A percentile compares a stretch with the other conserved stretches of the same genome.
These are phyloP conservation scores for Plenodomus tracheiphilus DNA, from an alignment of 2,329 filamentous ascomycete species.

Conservation along the genomic window DNA sequence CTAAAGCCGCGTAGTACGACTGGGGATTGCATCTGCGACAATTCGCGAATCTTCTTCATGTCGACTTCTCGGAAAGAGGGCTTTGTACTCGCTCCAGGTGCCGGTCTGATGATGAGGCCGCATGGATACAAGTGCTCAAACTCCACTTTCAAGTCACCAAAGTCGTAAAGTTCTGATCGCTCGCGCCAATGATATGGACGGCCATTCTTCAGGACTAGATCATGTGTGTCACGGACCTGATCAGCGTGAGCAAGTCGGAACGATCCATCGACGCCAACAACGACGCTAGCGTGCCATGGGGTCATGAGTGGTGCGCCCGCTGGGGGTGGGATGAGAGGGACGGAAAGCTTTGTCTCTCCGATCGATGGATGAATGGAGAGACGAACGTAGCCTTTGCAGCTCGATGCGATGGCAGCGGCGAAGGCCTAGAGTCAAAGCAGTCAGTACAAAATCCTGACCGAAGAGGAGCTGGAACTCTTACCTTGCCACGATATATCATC, in stretches of 20 bases:
- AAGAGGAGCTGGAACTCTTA: background rate
- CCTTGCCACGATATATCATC: conserved; percentile 32
- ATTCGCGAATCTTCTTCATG: conserved; percentile 48
- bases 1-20: conserved; percentile 58
- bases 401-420: conserved; percentile 18
- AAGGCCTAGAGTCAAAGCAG: conserved; percentile 6
- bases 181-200: conserved; percentile 27
- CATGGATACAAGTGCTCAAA: conserved; percentile 27
- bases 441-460: rapidly evolving
- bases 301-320: conserved; percentile 14
- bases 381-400: conserved; percentile 21
- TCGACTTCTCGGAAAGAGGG: conserved; percentile 50
- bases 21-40: conserved; percentile 57
- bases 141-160: conserved; percentile 1
- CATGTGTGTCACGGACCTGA: conserved; percentile 15
- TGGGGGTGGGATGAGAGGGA: conserved; percentile 16
- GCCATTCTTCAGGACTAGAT: conserved; percentile 21
- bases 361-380: conserved; percentile 36
- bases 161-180: conserved; percentile 19
- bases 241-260: conserved; percentile 9
- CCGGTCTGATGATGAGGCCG: conserved; percentile 22
- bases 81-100: conserved; percentile 2
- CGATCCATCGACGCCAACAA: conserved; percentile 11
- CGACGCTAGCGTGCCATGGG: conserved; percentile 26
- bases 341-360: conserved; percentile 28